These are phyloP conservation scores for Phytopythium aichiense DNA, from an alignment of 352 stramenopile genomes.

Conservation along the genomic window DNA sequence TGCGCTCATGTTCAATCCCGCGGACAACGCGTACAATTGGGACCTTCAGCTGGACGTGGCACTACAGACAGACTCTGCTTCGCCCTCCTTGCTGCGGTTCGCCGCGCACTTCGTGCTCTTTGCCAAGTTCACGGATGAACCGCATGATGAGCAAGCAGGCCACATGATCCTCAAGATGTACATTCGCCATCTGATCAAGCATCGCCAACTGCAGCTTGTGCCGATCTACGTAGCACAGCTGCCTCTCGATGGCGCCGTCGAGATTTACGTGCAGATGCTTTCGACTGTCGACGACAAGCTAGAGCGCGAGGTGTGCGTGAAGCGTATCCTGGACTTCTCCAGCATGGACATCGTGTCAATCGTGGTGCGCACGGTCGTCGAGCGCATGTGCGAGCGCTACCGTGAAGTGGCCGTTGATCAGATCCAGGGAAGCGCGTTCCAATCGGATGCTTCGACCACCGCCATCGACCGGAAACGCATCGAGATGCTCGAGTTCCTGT, in stretches of 20 bases:
- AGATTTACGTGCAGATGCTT: slow-evolving; percentile 79
- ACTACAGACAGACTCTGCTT: slow-evolving; percentile 36
- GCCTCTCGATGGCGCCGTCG: slow-evolving; percentile 46
- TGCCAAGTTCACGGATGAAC: slow-evolving; percentile 57
- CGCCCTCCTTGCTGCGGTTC: slow-evolving; percentile 69
- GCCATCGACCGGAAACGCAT: slow-evolving; percentile 59
- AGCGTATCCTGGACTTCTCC: slow-evolving; percentile 61
- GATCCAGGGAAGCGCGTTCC: slow-evolving; percentile 17
- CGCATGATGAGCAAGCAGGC: slow-evolving; percentile 52
- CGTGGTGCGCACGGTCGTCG: slow-evolving; percentile 51
- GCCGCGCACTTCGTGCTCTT: slow-evolving; percentile 80
- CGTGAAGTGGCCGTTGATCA: slow-evolving; percentile 22
- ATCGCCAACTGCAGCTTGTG: slow-evolving; percentile 69
- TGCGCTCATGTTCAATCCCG: slow-evolving; percentile 38
- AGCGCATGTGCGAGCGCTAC: slow-evolving; percentile 41
- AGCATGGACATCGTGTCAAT: slow-evolving; percentile 60
- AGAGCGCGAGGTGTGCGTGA: slow-evolving; percentile 66
- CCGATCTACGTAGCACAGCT: slow-evolving; percentile 69
- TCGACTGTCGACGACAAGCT: slow-evolving; percentile 47
- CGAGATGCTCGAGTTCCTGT: slow-evolving; percentile 63
- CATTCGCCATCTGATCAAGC: slow-evolving; percentile 78
- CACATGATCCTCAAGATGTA: slow-evolving; percentile 85
- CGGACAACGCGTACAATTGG: slow-evolving; percentile 62
- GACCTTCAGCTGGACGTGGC: slow-evolving; percentile 45
- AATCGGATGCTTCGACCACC: slow-evolving; percentile 27